Conservation (phyloP, 2,329 filamentous ascomycete species). For the Microcyclospora tardicrescens region DNA sequence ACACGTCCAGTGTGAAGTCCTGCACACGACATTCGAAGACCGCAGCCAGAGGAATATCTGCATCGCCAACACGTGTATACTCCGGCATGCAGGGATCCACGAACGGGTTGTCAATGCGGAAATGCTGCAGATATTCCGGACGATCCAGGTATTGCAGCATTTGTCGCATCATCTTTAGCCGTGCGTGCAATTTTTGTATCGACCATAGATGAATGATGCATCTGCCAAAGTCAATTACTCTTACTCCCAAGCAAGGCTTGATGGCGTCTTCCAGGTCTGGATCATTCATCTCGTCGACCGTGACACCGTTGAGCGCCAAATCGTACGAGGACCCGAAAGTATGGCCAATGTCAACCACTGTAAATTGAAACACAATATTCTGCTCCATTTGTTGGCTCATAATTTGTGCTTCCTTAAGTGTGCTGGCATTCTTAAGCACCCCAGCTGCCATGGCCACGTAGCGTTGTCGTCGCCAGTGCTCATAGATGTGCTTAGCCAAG, state of each 20-base stretch:
- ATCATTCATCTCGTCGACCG: slow-evolving; percentile 70
- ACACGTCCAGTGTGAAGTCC: slow-evolving; percentile 81
- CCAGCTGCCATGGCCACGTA: slow-evolving; percentile 92
- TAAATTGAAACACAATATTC: slow-evolving; percentile 86
- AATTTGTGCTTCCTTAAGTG: slow-evolving; percentile 88
- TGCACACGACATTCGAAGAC: slow-evolving; percentile 93
- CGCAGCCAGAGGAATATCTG: slow-evolving; percentile 78
- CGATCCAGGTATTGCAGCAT: slow-evolving; percentile 94
- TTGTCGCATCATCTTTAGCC: slow-evolving; percentile 85
- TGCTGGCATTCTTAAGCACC: slow-evolving; percentile 74
- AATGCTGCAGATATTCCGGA: slow-evolving; percentile 86
- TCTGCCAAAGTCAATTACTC: slow-evolving; percentile 83
- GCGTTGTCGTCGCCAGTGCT: slow-evolving; percentile 69
- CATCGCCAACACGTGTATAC: slow-evolving; percentile 85
- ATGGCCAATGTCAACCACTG: slow-evolving; percentile 79
- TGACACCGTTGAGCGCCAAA: slow-evolving; percentile 82
- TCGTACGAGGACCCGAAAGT: slow-evolving; percentile 89
- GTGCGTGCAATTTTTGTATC: slow-evolving; percentile 75
- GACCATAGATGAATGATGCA: slow-evolving; percentile 87
- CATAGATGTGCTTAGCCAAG: slow-evolving; percentile 52
- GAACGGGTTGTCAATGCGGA: slow-evolving; percentile 87
- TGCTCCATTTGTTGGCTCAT: slow-evolving; percentile 97
- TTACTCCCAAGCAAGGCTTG: slow-evolving; percentile 82
- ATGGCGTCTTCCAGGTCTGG: slow-evolving; percentile 54
- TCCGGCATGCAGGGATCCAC: slow-evolving; percentile 81